Evolutionary conservation across 2,329 filamentous ascomycete species (phyloP), one percentile per base, ranked within the genome.

Genomic region (Calcarisporium arbuscula): DNA sequence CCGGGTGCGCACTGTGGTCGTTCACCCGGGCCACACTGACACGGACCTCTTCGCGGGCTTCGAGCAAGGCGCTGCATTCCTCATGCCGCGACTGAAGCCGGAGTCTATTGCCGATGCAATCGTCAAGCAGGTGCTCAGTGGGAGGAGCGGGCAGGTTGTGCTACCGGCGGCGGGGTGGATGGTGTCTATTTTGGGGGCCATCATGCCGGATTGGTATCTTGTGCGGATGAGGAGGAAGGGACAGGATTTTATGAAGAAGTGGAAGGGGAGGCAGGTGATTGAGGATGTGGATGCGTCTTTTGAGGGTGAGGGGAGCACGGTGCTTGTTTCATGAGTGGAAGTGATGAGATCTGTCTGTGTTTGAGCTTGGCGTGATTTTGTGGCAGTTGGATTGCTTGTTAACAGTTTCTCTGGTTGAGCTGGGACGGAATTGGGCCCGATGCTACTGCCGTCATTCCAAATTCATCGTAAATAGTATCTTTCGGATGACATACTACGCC

Each of bases 171-270:
- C 68, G 19, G 64, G 58, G 4, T 60, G 64, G 23, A 50, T 77
- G 38, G 62, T 74, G 21, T 65, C 60, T 0, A 54, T 76, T 45
- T n/a, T n/a, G n/a, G n/a, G n/a, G n/a, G n/a, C n/a, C n/a, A n/a
- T n/a, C n/a, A n/a, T n/a, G n/a, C 80, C 82, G n/a, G 60, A 74
- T 46, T 85, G 80, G 80, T 67, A 77, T 49, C 67, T 78, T 57
- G 64, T 71, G 45, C 49, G 56, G 12, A n/a, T 74, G 38, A 60
- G 79, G 42, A 61, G 65, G 20, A 56, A 58, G 39, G 56, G 52
- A 16, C 49, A 61, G 42, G 49, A 43, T 15, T 58, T 60, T 37
- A 71, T 71, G 67, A 43, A 44, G 18, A 56, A 60, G 28, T 72
- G 65, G 48, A 55, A 43, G 16, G 68, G 67, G 5, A 54, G 65